Evolutionary conservation across 345 rosid genomes (phyloP).

Genomic region (rapeseed (Brassica napus)): DNA sequence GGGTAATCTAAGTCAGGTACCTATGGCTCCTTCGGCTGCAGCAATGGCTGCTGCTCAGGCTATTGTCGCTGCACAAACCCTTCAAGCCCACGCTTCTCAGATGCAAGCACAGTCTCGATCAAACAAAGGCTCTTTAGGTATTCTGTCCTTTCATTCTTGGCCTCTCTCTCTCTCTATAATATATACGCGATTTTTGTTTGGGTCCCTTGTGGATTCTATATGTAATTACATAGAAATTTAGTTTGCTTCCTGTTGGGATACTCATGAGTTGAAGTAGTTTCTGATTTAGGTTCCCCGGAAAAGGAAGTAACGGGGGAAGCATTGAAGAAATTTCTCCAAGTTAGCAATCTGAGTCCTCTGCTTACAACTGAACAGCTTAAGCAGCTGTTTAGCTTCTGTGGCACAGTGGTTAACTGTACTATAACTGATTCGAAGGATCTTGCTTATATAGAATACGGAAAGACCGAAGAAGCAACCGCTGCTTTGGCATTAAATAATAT

Average conservation of each 20-base stretch:
- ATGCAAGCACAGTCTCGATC: constrained; percentile 83
- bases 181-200: neutral
- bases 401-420: constrained; percentile 77
- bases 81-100: constrained; percentile 99
- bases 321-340: constrained; percentile 85
- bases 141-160: neutral
- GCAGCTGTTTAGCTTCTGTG: constrained; percentile 91
- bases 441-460: constrained; percentile 87
- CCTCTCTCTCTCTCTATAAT: neutral
- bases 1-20: constrained; percentile 91
- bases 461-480: constrained; percentile 90
- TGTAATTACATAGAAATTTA: neutral
- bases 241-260: constrained; percentile 17
- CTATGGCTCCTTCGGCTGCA: constrained; percentile 99
- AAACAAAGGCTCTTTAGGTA: constrained; percentile 71
- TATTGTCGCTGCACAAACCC: constrained; percentile 97
- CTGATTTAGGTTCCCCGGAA: constrained; percentile 58
- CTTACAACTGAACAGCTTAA: constrained; percentile 88
- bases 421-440: constrained; percentile 87
- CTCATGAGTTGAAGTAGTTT: constrained; percentile 16
- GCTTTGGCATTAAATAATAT: constrained; percentile 87
- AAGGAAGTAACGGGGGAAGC: constrained; percentile 57
- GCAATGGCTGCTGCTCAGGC: constrained; percentile 99
- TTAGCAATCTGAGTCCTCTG: constrained; percentile 94
- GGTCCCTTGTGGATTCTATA: neutral